Conservation (phyloP, 768 basidiomycete species). For the Rhizopogon vinicolor region DNA sequence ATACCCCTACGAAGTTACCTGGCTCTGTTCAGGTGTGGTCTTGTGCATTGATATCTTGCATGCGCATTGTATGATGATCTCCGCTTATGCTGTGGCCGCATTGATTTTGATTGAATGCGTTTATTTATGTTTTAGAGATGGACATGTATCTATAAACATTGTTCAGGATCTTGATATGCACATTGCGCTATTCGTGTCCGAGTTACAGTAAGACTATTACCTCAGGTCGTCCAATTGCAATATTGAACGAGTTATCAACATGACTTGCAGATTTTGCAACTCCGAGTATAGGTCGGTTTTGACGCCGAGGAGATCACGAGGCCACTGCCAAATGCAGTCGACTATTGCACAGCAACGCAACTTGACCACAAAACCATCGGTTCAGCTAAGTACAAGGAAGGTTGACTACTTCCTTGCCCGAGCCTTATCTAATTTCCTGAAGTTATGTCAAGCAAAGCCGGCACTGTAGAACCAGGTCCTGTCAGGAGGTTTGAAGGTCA, state of each 20-base stretch:
- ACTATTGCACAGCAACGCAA: too few relatives aligned
- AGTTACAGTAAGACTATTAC: too few relatives aligned
- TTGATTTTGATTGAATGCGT: not conserved
- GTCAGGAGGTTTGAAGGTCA: not conserved
- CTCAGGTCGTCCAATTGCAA: too few relatives aligned
- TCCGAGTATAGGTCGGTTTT: too few relatives aligned
- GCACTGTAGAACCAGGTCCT: not conserved
- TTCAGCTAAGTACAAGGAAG: too few relatives aligned
- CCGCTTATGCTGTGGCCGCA: not conserved
- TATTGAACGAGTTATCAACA: too few relatives aligned
- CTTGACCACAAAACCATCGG: too few relatives aligned
- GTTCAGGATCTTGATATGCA: too few relatives aligned
- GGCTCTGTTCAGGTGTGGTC: not conserved
- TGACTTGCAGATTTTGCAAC: too few relatives aligned
- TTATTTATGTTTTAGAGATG: not conserved
- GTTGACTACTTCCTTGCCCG: not conserved
- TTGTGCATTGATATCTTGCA: not conserved
- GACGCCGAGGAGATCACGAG: too few relatives aligned
- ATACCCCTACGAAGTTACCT: too few relatives aligned
- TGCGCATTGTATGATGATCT: not conserved
- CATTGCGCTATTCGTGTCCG: not conserved
- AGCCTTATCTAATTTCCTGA: not conserved
- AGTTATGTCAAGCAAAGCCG: not conserved
- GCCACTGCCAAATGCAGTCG: too few relatives aligned
- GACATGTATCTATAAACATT: not conserved